Base-by-base conservation (phyloP, 2,329 filamentous ascomycete genomes). In the Xylariaceae sp. region DNA sequence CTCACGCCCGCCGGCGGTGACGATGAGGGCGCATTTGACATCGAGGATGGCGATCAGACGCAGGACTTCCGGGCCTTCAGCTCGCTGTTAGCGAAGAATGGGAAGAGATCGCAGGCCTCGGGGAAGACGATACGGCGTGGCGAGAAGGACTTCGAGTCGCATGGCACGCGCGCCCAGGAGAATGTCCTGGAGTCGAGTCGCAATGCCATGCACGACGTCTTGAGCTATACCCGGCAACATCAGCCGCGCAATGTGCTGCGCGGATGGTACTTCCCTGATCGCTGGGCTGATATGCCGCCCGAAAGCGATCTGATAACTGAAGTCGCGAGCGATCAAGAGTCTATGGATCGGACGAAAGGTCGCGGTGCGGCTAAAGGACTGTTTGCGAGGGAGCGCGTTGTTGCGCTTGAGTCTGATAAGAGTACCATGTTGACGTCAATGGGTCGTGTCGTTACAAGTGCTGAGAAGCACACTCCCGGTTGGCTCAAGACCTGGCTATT, bases 111-210 rank as follows among this genome's bases (percentile, higher is more conserved):
- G 1, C 60, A 65, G 45, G 67, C 67, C 49, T 81, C 80, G 7
- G 74, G 79, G 54, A 84, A 85, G 67, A 82, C 92, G 9, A 91
- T 96, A 42, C 92, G 93, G 65, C 90, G 92, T 64, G 94, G 94
- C 62, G 92, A 96, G 73, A 99, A 99, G 74, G 94, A 99, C 76
- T 99, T 97, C 73, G 94, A 97, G 76, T 87, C 89, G 34, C 92
- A 97, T 75, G 89, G 90, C 52, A 97, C 94, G 2, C 83, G 84
- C 37, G 85, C 89, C 37, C 94, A 99, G 74, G 85, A 88, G 65
- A 81, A 83, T 58, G 84, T 88, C 7, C 85, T 99, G 55, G 88
- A 91, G 69, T 84, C 89, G 51, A 96, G 91, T 63, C 86, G 93
- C 57, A 81, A 83, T 66, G 93, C 92, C 17, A 94, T 99, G 88